Conservation (phyloP, 2,329 filamentous ascomycete species). For the Colletotrichum falcatum region DNA sequence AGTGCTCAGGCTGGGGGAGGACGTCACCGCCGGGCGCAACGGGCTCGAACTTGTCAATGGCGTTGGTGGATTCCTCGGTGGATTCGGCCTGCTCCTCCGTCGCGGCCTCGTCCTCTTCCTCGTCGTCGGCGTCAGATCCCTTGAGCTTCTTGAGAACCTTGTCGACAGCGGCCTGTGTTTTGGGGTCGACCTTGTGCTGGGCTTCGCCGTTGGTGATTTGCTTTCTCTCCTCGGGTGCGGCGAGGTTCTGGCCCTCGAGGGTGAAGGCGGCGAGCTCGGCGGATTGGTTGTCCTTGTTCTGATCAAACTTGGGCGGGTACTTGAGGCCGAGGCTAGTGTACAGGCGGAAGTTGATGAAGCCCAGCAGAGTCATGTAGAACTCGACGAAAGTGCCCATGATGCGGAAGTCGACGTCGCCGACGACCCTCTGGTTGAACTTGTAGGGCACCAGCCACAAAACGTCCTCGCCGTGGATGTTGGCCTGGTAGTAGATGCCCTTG, state of each 20-base stretch:
- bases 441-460: slow-evolving; percentile 98
- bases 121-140: slow-evolving; percentile 60
- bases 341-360: slow-evolving; percentile 95
- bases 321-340: slow-evolving; percentile 93
- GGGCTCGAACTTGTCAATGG: slow-evolving; percentile 92
- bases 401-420: slow-evolving; percentile 95
- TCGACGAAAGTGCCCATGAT: slow-evolving; percentile 99
- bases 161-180: slow-evolving; percentile 74
- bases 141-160: slow-evolving; percentile 78
- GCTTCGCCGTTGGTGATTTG: slow-evolving; percentile 63
- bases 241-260: slow-evolving; percentile 78
- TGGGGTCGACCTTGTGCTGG: slow-evolving; percentile 68
- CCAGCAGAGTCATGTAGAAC: slow-evolving; percentile 96
- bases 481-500: slow-evolving; percentile 99
- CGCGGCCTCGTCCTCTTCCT: slow-evolving; percentile 55
- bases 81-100: slow-evolving; percentile 55
- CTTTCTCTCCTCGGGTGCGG: slow-evolving; percentile 65
- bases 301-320: slow-evolving; percentile 95
- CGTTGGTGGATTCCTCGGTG: slow-evolving; percentile 61
- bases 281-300: slow-evolving; percentile 86
- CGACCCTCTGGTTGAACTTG: slow-evolving; percentile 95
- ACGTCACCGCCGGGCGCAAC: slow-evolving; percentile 86
- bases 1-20: slow-evolving; percentile 80
- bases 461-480: slow-evolving; percentile 95
- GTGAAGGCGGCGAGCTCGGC: slow-evolving; percentile 93